These are phyloP conservation scores for Fusarium goolgardi DNA, from an alignment of 2,329 filamentous ascomycete species.

Conservation along the genomic window DNA sequence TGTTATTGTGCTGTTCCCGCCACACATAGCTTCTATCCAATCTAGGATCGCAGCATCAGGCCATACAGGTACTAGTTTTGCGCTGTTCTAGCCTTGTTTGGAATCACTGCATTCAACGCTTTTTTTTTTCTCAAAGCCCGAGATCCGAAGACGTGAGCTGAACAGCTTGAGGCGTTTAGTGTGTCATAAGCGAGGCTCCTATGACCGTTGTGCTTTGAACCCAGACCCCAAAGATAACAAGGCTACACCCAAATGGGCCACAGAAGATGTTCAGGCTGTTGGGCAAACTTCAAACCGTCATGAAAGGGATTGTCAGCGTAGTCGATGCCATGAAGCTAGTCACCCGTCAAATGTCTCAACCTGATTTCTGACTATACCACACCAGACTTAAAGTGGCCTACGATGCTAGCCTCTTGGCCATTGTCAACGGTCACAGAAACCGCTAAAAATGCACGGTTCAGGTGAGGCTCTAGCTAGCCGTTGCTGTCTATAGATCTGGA, in stretches of 20 bases:
- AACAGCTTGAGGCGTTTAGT: neutral
- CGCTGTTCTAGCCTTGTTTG: neutral
- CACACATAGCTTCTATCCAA: neutral
- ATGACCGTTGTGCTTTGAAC: neutral
- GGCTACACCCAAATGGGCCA: neutral
- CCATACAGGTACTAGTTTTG: neutral
- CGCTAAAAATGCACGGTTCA: constrained; percentile 2
- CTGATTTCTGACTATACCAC: neutral
- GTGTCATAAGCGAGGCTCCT: neutral
- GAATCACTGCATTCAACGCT: neutral
- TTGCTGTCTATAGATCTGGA: neutral
- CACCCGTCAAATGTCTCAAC: no score
- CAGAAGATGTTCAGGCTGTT: neutral
- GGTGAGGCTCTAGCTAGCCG: neutral
- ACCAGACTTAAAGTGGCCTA: neutral
- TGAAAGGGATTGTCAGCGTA: no score
- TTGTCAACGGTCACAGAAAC: neutral
- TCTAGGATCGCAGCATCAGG: neutral
- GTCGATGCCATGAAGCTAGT: neutral
- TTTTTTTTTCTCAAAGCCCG: neutral
- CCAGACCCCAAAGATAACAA: no score
- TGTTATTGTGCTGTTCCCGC: neutral
- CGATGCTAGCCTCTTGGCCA: neutral
- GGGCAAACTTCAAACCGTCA: accelerated
- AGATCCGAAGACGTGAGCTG: neutral